Conservation (phyloP, 768 basidiomycete genomes). For the Boletus rufocinnamomeus region DNA sequence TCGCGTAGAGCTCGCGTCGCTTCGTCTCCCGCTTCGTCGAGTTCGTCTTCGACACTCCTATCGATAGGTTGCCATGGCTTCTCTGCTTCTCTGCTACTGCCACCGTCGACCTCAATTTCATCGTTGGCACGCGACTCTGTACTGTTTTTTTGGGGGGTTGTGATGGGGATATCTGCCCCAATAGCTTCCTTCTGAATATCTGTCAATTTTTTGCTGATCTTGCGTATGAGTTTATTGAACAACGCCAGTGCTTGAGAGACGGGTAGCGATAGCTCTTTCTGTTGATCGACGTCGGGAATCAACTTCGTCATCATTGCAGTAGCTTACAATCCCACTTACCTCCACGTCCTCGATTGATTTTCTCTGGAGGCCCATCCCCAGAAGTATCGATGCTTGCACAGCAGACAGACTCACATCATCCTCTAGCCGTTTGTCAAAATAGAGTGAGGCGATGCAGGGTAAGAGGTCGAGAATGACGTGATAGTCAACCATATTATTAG, state of each 20-base stretch:
- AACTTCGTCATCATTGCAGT: not conserved
- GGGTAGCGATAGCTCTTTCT: conserved; percentile 81
- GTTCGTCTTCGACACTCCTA: conserved; percentile 59
- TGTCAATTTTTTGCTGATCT: conserved; percentile 72
- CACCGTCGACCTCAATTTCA: conserved; percentile 15
- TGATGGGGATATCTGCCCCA: conserved; percentile 58
- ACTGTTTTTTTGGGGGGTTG: conserved; percentile 32
- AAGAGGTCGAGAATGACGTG: conserved; percentile 94
- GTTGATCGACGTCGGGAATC: conserved; percentile 7
- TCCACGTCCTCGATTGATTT: conserved; percentile 90
- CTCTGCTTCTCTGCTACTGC: conserved; percentile 2
- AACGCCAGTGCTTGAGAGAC: conserved; percentile 87
- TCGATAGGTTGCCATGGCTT: conserved; percentile 47
- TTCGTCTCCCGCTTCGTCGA: conserved; percentile 75
- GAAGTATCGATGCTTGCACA: conserved; percentile 88
- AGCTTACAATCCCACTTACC: conserved; percentile 42
- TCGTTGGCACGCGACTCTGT: conserved; percentile 16
- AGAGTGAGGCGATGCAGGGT: conserved; percentile 77
- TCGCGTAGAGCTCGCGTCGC: conserved; percentile 55
- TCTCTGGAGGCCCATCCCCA: conserved; percentile 86
- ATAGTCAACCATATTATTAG: conserved; percentile 94
- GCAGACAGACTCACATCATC: conserved; percentile 72
- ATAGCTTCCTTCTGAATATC: conserved; percentile 82
- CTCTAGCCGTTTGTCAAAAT: conserved; percentile 76
- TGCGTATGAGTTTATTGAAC: conserved; percentile 88